Evolutionary conservation across 495 filamentous ascomycete species (phyloP).

Genomic region (Xylaria cubensis): DNA sequence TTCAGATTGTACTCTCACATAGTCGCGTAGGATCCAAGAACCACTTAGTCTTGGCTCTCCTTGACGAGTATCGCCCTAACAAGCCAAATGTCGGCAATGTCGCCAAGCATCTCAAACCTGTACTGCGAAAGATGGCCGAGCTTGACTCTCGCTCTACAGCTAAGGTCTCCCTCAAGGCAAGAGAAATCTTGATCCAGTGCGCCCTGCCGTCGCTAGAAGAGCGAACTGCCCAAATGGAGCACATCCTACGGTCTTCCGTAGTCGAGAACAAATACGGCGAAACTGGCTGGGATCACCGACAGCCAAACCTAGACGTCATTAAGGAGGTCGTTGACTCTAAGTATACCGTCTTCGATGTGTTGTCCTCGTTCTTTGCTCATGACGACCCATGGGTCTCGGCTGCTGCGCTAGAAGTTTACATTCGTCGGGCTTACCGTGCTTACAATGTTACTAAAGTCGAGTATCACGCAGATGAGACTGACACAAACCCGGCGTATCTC

Average conservation of each 20-base stretch:
- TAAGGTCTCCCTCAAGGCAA: slow-evolving; percentile 96
- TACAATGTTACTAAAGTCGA: slow-evolving; percentile 87
- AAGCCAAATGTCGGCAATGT: slow-evolving; percentile 89
- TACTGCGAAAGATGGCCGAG: slow-evolving; percentile 86
- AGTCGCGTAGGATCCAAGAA: slow-evolving; percentile 92
- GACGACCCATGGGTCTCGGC: slow-evolving; percentile 93
- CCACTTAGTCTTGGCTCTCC: slow-evolving; percentile 87
- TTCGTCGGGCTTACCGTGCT: slow-evolving; percentile 94
- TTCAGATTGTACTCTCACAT: slow-evolving; percentile 90
- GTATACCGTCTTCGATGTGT: slow-evolving; percentile 96
- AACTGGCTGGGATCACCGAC: slow-evolving; percentile 95
- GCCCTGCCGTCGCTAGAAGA: slow-evolving; percentile 96
- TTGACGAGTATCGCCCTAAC: slow-evolving; percentile 94
- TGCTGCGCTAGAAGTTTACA: slow-evolving; percentile 93
- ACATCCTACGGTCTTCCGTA: slow-evolving; percentile 96
- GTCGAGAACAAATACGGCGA: slow-evolving; percentile 96
- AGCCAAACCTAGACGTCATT: slow-evolving; percentile 83
- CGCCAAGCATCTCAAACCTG: slow-evolving; percentile 82
- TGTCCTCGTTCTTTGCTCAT: slow-evolving; percentile 93
- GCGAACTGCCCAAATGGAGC: slow-evolving; percentile 94
- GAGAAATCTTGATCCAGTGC: slow-evolving; percentile 95
- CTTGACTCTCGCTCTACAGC: slow-evolving; percentile 88
- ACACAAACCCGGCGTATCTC: slow-evolving; percentile 75
- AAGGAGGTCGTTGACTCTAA: slow-evolving; percentile 98
- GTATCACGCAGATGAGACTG: slow-evolving; percentile 77